Evolutionary conservation across 164 flowering plant genomes (phyloP).

Genomic region (Piper betle): DNA sequence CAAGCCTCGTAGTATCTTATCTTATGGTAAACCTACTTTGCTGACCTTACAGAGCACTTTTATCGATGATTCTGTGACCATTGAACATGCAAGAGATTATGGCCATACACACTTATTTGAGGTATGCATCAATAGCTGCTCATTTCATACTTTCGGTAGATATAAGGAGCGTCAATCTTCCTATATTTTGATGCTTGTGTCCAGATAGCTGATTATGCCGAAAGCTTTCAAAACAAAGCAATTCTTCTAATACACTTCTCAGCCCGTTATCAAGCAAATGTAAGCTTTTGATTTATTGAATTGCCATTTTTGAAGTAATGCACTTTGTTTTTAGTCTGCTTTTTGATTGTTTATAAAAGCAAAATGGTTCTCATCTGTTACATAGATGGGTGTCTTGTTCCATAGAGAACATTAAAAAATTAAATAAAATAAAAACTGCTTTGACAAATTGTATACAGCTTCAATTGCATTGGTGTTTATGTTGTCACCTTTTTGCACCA

Average conservation of each 20-base stretch:
- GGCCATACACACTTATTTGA: slow-evolving; percentile 87
- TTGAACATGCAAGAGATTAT: slow-evolving; percentile 81
- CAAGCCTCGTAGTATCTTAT: too few relatives aligned
- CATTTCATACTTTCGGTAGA: neutral
- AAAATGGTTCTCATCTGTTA: too few relatives aligned
- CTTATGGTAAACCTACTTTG: neutral
- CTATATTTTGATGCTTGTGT: neutral
- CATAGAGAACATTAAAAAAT: neutral
- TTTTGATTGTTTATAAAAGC: too few relatives aligned
- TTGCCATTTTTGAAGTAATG: neutral
- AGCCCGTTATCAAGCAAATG: slow-evolving; percentile 51
- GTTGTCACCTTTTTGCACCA: slow-evolving; percentile 13
- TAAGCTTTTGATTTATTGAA: slow-evolving; percentile 6
- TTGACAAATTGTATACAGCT: too few relatives aligned
- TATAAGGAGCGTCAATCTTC: neutral
- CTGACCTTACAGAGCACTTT: slow-evolving; percentile 56
- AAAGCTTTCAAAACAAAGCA: slow-evolving; percentile 66
- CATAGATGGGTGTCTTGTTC: too few relatives aligned
- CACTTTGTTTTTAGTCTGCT: neutral
- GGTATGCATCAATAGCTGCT: slow-evolving; percentile 25
- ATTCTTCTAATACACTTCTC: slow-evolving; percentile 91
- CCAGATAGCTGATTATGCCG: slow-evolving; percentile 56
- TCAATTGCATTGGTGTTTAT: neutral
- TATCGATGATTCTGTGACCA: slow-evolving; percentile 33
- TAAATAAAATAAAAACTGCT: too few relatives aligned